phyloP scores from a whole-genome alignment of 768 basidiomycete genomes.

The Roridomyces roridus region DNA sequence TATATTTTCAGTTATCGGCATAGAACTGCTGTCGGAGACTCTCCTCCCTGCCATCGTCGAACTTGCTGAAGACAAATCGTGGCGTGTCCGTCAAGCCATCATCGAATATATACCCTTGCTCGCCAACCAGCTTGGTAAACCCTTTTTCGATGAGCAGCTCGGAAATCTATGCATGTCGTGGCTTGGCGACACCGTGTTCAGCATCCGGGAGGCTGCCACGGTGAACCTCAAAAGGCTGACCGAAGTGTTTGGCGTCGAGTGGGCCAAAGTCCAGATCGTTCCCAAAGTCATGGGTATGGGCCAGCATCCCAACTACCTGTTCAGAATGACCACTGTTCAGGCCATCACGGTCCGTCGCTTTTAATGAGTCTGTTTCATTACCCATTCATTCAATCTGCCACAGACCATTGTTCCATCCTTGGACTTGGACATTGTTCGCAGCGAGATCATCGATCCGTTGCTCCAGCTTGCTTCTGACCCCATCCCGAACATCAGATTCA shows the following conservation, averaged over 20 bases:
- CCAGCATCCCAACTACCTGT: slow-evolving; percentile 94
- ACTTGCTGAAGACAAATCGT: slow-evolving; percentile 98
- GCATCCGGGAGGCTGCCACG: slow-evolving; percentile 98
- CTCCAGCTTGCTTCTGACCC: slow-evolving; percentile 85
- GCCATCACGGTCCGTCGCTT: slow-evolving; percentile 84
- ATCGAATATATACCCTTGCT: slow-evolving; percentile 99
- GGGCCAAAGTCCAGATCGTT: slow-evolving; percentile 93
- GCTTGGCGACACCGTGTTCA: slow-evolving; percentile 98
- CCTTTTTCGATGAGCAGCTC: slow-evolving; percentile 97
- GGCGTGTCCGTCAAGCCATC: slow-evolving; percentile 99
- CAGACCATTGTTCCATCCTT: slow-evolving; percentile 96
- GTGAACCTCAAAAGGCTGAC: slow-evolving; percentile 96
- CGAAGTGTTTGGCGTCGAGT: slow-evolving; percentile 98
- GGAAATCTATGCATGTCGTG: slow-evolving; percentile 98
- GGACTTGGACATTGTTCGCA: slow-evolving; percentile 80
- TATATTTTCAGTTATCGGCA: slow-evolving; percentile 83
- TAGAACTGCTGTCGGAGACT: slow-evolving; percentile 91
- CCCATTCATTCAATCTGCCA: slow-evolving; percentile 7
- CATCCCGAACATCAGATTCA: slow-evolving; percentile 99
- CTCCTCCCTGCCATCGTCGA: slow-evolving; percentile 97
- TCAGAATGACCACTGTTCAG: slow-evolving; percentile 98
- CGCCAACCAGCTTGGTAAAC: slow-evolving; percentile 94
- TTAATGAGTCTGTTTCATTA: slow-evolving; percentile 2
- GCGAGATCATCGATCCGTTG: slow-evolving; percentile 85
- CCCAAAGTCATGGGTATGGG: slow-evolving; percentile 99